Conservation (phyloP, 495 filamentous ascomycete genomes). For the Rhypophila decipiens region DNA sequence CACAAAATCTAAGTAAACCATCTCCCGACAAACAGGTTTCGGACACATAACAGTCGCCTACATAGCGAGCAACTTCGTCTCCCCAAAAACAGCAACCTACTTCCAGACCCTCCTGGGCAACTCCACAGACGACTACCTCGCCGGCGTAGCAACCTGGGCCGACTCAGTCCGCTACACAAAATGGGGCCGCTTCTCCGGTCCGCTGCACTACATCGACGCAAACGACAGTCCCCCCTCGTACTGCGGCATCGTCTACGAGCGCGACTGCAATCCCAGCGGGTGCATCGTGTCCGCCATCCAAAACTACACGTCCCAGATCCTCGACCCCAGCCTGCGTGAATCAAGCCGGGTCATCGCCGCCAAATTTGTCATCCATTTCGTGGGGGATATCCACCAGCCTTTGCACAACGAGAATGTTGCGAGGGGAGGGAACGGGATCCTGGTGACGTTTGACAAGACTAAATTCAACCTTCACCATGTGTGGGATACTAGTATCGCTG, state of each 20-base stretch:
- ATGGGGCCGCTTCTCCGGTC: constrained; percentile 49
- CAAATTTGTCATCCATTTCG: constrained; percentile 59
- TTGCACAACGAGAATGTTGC: constrained; percentile 56
- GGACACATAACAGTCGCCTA: constrained; percentile 59
- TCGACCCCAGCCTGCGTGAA: constrained; percentile 30
- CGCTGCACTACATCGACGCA: constrained; percentile 68
- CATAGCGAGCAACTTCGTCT: constrained; percentile 40
- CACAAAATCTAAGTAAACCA: too few species aligned
- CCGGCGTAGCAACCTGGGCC: constrained; percentile 57
- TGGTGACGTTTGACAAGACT: constrained; percentile 46
- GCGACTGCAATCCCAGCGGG: constrained; percentile 56
- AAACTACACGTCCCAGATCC: constrained; percentile 51
- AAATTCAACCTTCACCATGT: constrained; percentile 52
- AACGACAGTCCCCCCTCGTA: constrained; percentile 53
- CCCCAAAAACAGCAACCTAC: constrained; percentile 30
- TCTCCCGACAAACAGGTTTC: constrained; percentile 29
- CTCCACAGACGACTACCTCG: constrained; percentile 47
- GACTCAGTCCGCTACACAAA: constrained; percentile 55
- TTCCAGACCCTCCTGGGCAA: constrained; percentile 39
- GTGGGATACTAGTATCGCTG: constrained; percentile 57
- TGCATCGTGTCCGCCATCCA: constrained; percentile 57
- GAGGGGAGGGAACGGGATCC: constrained; percentile 55
- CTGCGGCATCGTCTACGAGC: constrained; percentile 53
- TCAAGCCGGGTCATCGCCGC: constrained; percentile 44
- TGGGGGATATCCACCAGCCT: constrained; percentile 63